Base-by-base conservation (phyloP, 257 asterid species). In the Coffea canephora region DNA sequence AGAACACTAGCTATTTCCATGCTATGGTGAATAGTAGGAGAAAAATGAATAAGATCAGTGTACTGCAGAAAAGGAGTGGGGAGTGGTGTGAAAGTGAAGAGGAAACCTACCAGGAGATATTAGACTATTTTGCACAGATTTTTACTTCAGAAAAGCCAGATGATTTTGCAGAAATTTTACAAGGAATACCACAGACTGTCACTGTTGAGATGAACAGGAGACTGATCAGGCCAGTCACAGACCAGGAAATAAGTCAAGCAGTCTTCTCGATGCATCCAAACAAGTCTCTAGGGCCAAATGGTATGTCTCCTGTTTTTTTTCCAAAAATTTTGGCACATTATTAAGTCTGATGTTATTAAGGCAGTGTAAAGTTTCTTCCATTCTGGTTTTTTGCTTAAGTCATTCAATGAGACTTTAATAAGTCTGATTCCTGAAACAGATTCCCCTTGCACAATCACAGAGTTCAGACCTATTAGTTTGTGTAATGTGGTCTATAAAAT, bases 21-120 rank as follows among this genome's bases (percentile, higher is more conserved):
- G n/a, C 62, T 16, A 15, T 6, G 16, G 62, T 3, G 8, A 16
- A 4, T 16, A 0, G 4, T 2, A 55, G 8, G 15, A 55, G n/a
- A 3, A 55, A 5, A 16, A 55, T 2, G 15, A 55, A 55, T 21
- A 4, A 1, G 6, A 48, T 55, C 1, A 15, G 1, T 6, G 5
- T 5, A 0, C 4, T 15, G 0, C 62, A 16, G 18, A 16, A 16
- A 21, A 0, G 18, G 0, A 5, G 3, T 15, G n/a, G n/a, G 5
- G 15, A 0, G 0, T 15, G 7, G 62, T 55, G n/a, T 16, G 0
- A 3, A 0, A 16, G 0, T 0, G 7, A 16, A 0, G 23, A 55
- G 1, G n/a, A 15, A 6, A 16, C 3, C 18, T 21, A 5, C 1
- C 1, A 55, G 7, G 62, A 13, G 23, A 1, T 15, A 0, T 0